A percentile compares a stretch with the other conserved stretches of the same genome.
phyloP scores from a whole-genome alignment of 2,329 filamentous ascomycete genomes.

The Arthroderma uncinatum region DNA sequence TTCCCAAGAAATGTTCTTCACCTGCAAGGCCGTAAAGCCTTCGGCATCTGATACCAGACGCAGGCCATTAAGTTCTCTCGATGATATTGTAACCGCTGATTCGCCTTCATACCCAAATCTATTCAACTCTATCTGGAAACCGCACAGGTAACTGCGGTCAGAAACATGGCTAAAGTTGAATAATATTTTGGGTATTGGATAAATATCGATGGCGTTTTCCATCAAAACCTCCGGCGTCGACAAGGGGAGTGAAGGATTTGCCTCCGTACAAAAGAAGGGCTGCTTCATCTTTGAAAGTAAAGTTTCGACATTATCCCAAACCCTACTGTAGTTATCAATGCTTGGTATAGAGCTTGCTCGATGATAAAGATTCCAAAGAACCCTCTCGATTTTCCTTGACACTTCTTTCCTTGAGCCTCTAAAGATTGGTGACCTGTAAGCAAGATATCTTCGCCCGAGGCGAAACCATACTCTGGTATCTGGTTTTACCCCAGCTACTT shows the following conservation, averaged over 20 bases:
- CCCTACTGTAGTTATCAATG: neutral
- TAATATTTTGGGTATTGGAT: neutral
- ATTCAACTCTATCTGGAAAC: neutral
- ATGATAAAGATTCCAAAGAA: neutral
- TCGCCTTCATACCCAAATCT: neutral
- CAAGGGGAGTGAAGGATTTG: neutral
- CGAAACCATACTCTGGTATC: conserved; percentile 1
- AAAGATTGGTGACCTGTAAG: neutral
- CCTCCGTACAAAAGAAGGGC: neutral
- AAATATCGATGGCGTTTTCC: neutral
- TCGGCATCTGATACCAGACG: neutral
- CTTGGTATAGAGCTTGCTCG: neutral
- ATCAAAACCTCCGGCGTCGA: neutral
- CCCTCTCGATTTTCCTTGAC: neutral
- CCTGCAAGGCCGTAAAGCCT: neutral
- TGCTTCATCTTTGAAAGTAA: neutral
- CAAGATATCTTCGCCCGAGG: conserved; percentile 6
- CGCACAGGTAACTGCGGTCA: neutral
- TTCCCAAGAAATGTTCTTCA: neutral
- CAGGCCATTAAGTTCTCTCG: neutral
- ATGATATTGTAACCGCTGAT: neutral
- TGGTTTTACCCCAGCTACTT: conserved; percentile 1
- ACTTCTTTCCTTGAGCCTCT: neutral
- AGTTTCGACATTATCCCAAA: conserved; percentile 2
- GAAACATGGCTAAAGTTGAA: neutral